Base-by-base conservation (phyloP, 139 green algal species). In the Penium margaritaceum region DNA sequence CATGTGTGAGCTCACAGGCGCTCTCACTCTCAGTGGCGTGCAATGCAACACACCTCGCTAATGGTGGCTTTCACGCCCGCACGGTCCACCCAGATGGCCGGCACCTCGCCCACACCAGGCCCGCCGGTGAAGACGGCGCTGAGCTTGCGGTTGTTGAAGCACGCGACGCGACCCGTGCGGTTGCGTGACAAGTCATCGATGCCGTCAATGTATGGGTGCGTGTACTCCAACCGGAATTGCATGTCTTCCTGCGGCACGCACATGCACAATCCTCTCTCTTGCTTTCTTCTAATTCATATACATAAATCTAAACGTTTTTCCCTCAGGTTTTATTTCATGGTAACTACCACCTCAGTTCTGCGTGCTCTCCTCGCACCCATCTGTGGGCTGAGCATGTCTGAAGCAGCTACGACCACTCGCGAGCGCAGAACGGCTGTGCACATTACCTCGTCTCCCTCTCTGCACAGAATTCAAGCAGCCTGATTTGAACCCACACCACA, bases 51-150 rank as follows among this genome's bases (percentile, higher is more conserved):
- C 9, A 77, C 55, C 74, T 81, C 67, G 3, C 53, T 78, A 4
- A 94, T 24, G 19, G 65, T 74, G 1, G 89, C 83, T 81, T 97
- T 98, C 57, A 80, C 75, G 33, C 94, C 94, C 24, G 85, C 80
- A 51, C 94, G 85, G 82, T 97, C 91, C 5, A 99, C 88, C 84
- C 90, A 96, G 57, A 99, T 86, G 2, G 87, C 74, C 0, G 92
- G 91, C 53, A 97, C 91, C n/a, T 97, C 90, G 2, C 91, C 83
- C 7, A 84, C 76, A 39, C 74, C 63, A 75, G 85, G 78, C 73
- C 89, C 87, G 15, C 82, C 80, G 0, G 86, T 91, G 81, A 97
- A 97, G 21, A 95, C 86, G 12, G 87, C 84, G 1, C 85, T 93
- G n/a, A 91, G 78, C 86, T 96, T 96, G 80, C 90, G 86, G 6